phyloP scores from a whole-genome alignment of 805 yeast species.

The Barnettozyma salicaria region DNA sequence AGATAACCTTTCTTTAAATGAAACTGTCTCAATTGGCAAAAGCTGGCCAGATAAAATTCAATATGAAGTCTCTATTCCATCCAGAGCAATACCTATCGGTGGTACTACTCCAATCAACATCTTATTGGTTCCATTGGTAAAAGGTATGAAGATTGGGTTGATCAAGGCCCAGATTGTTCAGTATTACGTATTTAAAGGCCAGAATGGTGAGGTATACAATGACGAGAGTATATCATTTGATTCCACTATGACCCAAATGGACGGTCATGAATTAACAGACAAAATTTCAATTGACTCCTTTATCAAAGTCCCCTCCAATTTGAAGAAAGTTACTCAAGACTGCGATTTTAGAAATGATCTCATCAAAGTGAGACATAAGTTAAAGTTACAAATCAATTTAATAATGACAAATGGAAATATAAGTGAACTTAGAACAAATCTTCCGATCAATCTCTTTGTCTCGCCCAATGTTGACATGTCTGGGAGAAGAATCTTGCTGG shows the following conservation, averaged over 20 bases:
- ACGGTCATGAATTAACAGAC: constrained; percentile 38
- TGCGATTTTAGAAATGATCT: constrained; percentile 57
- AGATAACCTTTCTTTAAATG: constrained; percentile 66
- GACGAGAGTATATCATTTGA: constrained; percentile 60
- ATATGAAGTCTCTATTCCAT: constrained; percentile 78
- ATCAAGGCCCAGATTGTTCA: constrained; percentile 65
- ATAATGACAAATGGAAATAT: constrained; percentile 72
- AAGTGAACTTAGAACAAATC: constrained; percentile 79
- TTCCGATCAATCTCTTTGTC: constrained; percentile 68
- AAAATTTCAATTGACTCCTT: constrained; percentile 58
- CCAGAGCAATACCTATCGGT: constrained; percentile 85
- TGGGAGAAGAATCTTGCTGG: constrained; percentile 34
- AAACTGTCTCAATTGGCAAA: constrained; percentile 85
- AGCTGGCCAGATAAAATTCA: constrained; percentile 88
- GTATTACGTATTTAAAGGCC: constrained; percentile 51
- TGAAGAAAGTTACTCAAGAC: constrained; percentile 76
- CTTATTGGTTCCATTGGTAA: constrained; percentile 67
- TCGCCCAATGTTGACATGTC: constrained; percentile 67
- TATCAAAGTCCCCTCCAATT: constrained; percentile 60
- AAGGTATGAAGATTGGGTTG: constrained; percentile 67
- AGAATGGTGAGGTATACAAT: constrained; percentile 46
- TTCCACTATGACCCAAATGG: constrained; percentile 38
- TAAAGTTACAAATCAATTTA: constrained; percentile 66
- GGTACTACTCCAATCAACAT: constrained; percentile 63
- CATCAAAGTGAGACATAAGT: constrained; percentile 76